Conservation (phyloP, 164 flowering plant genomes). For the Sextonia rubra region DNA sequence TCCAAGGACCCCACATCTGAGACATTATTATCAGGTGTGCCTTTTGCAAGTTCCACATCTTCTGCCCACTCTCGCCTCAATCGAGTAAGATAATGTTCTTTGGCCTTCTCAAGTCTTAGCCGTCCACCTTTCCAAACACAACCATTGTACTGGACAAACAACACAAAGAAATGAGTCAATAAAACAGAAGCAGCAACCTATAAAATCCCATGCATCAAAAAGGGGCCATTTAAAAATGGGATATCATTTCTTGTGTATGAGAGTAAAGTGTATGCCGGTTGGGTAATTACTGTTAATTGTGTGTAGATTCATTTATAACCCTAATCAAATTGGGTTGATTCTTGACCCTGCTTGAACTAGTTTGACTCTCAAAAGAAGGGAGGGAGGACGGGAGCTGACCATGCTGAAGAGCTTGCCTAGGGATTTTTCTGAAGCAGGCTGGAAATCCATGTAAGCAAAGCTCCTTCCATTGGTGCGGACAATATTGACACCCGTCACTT, state of each 20-base stretch:
- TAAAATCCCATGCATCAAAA: not conserved
- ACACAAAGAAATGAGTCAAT: not conserved
- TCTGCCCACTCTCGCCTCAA: slow-evolving; percentile 71
- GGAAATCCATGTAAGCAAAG: slow-evolving; percentile 74
- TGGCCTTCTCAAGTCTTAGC: slow-evolving; percentile 81
- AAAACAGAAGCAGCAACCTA: not conserved
- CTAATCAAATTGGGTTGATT: too few relatives aligned
- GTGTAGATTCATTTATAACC: too few relatives aligned
- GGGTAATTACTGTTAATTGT: too few relatives aligned
- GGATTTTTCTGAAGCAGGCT: slow-evolving; percentile 50
- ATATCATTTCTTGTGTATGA: not conserved
- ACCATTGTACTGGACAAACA: slow-evolving; percentile 64
- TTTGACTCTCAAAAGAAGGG: not conserved
- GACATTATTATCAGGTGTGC: slow-evolving; percentile 4
- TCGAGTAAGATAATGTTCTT: slow-evolving; percentile 69
- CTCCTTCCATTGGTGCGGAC: slow-evolving; percentile 67
- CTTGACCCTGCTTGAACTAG: not conserved
- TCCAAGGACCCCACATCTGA: slow-evolving; percentile 10
- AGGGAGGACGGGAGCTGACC: slow-evolving; percentile 25
- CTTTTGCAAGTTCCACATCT: slow-evolving; percentile 34
- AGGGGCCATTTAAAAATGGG: not conserved
- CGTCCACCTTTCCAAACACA: slow-evolving; percentile 90
- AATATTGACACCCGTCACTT: slow-evolving; percentile 40
- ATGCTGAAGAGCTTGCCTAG: slow-evolving; percentile 72
- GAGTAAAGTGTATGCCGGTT: too few relatives aligned